Evolutionary conservation across 179 eudicot genomes (phyloP).

Genomic region (Heliamphora pulchella): DNA sequence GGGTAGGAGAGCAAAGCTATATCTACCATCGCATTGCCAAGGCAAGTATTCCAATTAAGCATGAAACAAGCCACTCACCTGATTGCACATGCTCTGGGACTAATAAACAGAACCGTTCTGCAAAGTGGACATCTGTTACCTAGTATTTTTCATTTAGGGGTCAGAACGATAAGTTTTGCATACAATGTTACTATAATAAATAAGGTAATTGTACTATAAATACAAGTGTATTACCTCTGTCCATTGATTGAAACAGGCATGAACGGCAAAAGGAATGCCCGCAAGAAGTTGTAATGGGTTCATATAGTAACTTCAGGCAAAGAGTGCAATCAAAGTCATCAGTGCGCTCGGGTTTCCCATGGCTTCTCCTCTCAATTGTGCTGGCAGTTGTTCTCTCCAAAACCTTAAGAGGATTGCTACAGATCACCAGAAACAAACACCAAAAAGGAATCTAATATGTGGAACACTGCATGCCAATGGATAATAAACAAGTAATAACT

Average conservation of each 20-base stretch:
- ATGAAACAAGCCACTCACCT: constrained; percentile 45
- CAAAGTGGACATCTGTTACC: constrained; percentile 97
- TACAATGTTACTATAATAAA: not conserved
- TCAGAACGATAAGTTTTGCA: constrained; percentile 19
- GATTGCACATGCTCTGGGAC: constrained; percentile 75
- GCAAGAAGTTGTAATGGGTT: constrained; percentile 96
- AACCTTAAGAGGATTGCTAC: constrained; percentile 44
- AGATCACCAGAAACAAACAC: constrained; percentile 22
- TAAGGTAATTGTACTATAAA: too few species aligned
- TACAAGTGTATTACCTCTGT: constrained; percentile 51
- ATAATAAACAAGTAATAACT: constrained; percentile 9
- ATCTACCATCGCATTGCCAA: not conserved
- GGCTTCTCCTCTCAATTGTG: constrained; percentile 37
- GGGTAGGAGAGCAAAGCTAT: constrained; percentile 9
- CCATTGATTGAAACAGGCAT: constrained; percentile 98
- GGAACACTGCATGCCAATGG: not conserved
- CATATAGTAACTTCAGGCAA: constrained; percentile 85
- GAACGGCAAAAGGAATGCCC: constrained; percentile 98
- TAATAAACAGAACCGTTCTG: constrained; percentile 81
- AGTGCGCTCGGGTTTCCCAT: constrained; percentile 58
- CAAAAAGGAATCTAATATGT: constrained; percentile 8
- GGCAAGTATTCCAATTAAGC: not conserved
- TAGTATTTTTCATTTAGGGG: constrained; percentile 30
- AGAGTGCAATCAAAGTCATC: constrained; percentile 98
- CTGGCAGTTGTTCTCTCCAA: constrained; percentile 44